These are phyloP conservation scores for Durusdinium trenchii DNA, from an alignment of 73 alveolate species.

Conservation along the genomic window DNA sequence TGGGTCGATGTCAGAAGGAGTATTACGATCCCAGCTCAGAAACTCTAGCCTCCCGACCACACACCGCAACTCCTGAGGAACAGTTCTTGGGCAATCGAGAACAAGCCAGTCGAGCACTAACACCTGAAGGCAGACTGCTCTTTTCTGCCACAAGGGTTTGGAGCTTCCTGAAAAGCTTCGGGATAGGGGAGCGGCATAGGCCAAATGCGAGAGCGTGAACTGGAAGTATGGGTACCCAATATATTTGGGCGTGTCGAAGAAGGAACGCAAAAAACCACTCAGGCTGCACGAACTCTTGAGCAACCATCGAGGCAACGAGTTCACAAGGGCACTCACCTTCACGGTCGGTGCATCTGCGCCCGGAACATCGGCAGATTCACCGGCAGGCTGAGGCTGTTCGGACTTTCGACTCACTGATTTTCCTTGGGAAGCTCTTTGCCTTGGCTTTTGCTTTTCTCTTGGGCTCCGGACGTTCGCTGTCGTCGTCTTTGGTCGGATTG, in stretches of 20 bases:
- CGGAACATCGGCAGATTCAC: not conserved
- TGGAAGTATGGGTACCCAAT: not conserved
- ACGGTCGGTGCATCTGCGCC: not conserved
- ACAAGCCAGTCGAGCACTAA: not conserved
- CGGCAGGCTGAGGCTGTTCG: not conserved
- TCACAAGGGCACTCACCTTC: not conserved
- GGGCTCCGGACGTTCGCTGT: not conserved
- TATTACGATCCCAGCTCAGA: not conserved
- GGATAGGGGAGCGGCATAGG: slow-evolving; percentile 33
- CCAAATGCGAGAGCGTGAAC: not conserved
- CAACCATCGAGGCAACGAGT: not conserved
- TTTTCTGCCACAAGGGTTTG: not conserved
- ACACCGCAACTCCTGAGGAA: not conserved
- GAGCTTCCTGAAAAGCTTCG: not conserved
- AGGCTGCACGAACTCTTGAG: not conserved
- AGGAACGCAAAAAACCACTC: not conserved
- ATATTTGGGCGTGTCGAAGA: not conserved
- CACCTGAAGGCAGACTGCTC: not conserved
- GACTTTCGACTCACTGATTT: not conserved
- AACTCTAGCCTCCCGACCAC: not conserved
- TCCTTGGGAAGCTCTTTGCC: not conserved
- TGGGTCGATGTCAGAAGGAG: not conserved
- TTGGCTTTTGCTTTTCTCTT: not conserved
- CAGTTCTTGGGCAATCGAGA: not conserved
- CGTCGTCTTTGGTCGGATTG: not conserved